These are phyloP conservation scores for Lepidium africanum DNA, from an alignment of 345 rosid species.

Conservation along the genomic window DNA sequence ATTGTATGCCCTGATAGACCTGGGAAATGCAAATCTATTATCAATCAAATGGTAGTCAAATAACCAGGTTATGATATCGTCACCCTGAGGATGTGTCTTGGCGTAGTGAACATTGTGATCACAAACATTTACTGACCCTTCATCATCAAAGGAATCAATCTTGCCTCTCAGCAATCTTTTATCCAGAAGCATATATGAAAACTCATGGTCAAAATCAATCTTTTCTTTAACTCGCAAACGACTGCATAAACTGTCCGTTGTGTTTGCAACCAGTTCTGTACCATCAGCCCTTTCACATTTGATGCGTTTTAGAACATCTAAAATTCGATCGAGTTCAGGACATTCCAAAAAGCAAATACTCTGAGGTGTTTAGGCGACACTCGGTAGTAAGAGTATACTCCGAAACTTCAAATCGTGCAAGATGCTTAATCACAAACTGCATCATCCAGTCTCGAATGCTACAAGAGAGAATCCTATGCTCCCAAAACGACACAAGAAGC, in stretches of 20 bases:
- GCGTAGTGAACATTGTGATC: conserved; percentile 2
- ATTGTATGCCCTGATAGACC: conserved; percentile 12
- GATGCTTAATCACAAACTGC: not conserved
- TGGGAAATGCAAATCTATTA: not conserved
- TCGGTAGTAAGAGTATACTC: not conserved
- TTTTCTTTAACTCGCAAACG: conserved; percentile 12
- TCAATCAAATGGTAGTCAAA: not conserved
- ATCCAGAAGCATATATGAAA: conserved; percentile 19
- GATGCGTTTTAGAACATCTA: not conserved
- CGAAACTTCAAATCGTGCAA: conserved; percentile 6
- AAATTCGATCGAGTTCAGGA: conserved; percentile 3
- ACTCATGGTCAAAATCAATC: conserved; percentile 8
- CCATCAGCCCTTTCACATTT: conserved; percentile 13
- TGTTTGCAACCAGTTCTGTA: conserved; percentile 1
- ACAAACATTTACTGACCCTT: conserved; percentile 5
- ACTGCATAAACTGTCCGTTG: conserved; percentile 9
- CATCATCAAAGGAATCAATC: conserved; percentile 19
- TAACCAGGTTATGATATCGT: conserved; percentile 15
- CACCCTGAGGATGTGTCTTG: conserved; percentile 17
- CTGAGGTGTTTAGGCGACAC: conserved; percentile 22
- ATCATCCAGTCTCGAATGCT: conserved; percentile 1
- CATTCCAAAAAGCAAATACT: conserved; percentile 8
- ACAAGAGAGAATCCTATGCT: not conserved
- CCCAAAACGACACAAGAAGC: not conserved
- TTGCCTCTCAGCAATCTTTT: conserved; percentile 9